Evolutionary conservation across 2,329 filamentous ascomycete genomes (phyloP).

Genomic region (Colletotrichum lindemuthianum): DNA sequence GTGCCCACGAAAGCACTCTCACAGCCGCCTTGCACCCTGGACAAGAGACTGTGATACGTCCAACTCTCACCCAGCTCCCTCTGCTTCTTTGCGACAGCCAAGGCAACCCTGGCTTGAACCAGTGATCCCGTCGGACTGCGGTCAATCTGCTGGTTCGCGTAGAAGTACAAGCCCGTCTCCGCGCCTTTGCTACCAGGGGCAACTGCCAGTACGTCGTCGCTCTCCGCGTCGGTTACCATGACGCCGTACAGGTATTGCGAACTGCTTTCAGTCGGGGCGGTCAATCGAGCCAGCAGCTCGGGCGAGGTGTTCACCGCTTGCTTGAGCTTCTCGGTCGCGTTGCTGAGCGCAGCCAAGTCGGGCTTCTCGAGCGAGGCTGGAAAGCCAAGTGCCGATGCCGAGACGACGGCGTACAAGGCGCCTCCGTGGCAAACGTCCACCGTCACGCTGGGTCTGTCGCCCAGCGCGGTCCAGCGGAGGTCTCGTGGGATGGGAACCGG

Average conservation of each 20-base stretch:
- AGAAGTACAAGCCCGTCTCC: slow-evolving; percentile 56
- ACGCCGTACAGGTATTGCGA: slow-evolving; percentile 52
- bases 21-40: slow-evolving; percentile 5
- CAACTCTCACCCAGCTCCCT: slow-evolving; percentile 2
- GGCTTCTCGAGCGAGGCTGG: slow-evolving; percentile 40
- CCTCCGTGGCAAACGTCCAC: slow-evolving; percentile 54
- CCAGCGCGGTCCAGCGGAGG: slow-evolving; percentile 51
- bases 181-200: slow-evolving; percentile 38
- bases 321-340: slow-evolving; percentile 47
- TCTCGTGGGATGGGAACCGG: slow-evolving; percentile 42
- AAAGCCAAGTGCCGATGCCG: slow-evolving; percentile 51
- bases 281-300: slow-evolving; percentile 38
- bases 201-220: slow-evolving; percentile 39
- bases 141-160: slow-evolving; percentile 56
- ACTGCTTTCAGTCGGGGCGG: slow-evolving; percentile 43
- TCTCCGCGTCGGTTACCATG: slow-evolving; percentile 42
- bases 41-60: slow-evolving; percentile 30
- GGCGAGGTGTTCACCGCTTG: slow-evolving; percentile 20
- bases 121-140: slow-evolving; percentile 25
- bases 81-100: slow-evolving; percentile 15
- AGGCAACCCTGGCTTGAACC: slow-evolving; percentile 22
- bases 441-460: slow-evolving; percentile 39
- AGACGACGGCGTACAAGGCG: slow-evolving; percentile 53
- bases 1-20: slow-evolving; percentile 15
- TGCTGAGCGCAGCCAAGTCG: slow-evolving; percentile 44